Evolutionary conservation across 345 rosid species (phyloP).

Genomic region (Arabidopsis arenosa): DNA sequence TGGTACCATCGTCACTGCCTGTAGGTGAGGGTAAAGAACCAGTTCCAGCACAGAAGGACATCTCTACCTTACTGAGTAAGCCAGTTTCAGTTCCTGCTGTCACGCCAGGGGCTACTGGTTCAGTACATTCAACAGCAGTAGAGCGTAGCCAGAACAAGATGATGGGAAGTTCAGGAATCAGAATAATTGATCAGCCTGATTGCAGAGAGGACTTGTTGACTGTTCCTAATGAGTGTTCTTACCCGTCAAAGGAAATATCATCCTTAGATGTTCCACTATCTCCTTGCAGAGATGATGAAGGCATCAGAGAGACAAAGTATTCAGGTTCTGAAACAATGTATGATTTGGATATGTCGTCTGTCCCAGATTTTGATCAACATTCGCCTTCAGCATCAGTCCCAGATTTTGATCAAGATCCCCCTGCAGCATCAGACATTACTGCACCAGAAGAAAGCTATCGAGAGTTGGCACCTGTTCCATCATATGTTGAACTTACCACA

Average conservation of each 20-base stretch:
- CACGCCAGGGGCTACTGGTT: slow-evolving; percentile 50
- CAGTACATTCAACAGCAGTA: slow-evolving; percentile 44
- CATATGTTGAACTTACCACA: slow-evolving; percentile 71
- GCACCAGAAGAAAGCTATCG: slow-evolving; percentile 67
- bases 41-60: slow-evolving; percentile 56
- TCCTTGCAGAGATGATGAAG: slow-evolving; percentile 59
- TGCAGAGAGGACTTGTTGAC: slow-evolving; percentile 54
- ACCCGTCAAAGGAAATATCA: slow-evolving; percentile 51
- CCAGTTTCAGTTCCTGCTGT: slow-evolving; percentile 50
- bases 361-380: slow-evolving; percentile 58
- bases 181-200: slow-evolving; percentile 53
- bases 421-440: slow-evolving; percentile 49
- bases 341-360: slow-evolving; percentile 51
- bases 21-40: slow-evolving; percentile 55
- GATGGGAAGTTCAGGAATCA: slow-evolving; percentile 50
- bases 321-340: slow-evolving; percentile 54
- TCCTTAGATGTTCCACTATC: slow-evolving; percentile 57
- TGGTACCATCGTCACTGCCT: slow-evolving; percentile 53
- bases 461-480: slow-evolving; percentile 73
- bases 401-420: slow-evolving; percentile 60
- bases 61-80: slow-evolving; percentile 53
- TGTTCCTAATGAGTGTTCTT: slow-evolving; percentile 52
- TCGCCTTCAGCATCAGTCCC: slow-evolving; percentile 52
- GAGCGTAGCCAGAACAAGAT: slow-evolving; percentile 53
- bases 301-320: slow-evolving; percentile 47